Evolutionary conservation across 2,329 filamentous ascomycete species (phyloP), one percentile per base, ranked within the genome.

Genomic region (Pseudogymnoascus sp.): DNA sequence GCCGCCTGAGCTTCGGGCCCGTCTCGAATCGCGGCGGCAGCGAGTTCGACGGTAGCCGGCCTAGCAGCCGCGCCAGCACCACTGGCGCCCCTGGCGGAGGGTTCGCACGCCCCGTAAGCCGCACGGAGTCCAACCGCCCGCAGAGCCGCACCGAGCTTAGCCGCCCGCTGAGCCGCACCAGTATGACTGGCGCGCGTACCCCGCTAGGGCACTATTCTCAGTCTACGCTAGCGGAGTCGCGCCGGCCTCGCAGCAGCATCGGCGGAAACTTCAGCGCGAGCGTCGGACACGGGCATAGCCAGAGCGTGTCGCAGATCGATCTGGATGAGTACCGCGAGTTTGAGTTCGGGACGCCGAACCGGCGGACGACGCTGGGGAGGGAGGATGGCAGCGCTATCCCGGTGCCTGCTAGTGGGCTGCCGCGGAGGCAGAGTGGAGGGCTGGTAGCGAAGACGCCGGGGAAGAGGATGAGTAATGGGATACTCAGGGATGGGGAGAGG

Each of bases 1-100:
- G 82, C 66, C 80, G 86, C 12, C 74, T 88, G 6, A 88, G 85
- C 1, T 87, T 87, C 70, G 84, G 84, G 0, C 82, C 83, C 1
- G 75, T 86, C 8, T 82, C 85, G 2, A 83, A 81, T 69, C 80
- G 84, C 6, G 67, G 70, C 16, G 62, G 59, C 19, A 72, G 69
- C 49, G 58, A 61, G 16, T 63, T 68, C 16, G 63, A 61, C 6
- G 59, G 26, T 4, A 43, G 58, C 19, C 55, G 62, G 66, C 71
- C 35, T 68, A 68, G 62, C 70, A 64, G 71, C 64, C 68, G 72
- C 37, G 68, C 71, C 26, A 72, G 71, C 58, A 63, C 63, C 12
- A 65, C 64, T 14, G 39, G 35, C 37, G 35, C 49, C 7, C 49
- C 29, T 21, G 26, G 26, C 23, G 58, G 58, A 0, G 69, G 61